phyloP scores from a whole-genome alignment of 2,329 filamentous ascomycete genomes.

The Exserohilum turcica region DNA sequence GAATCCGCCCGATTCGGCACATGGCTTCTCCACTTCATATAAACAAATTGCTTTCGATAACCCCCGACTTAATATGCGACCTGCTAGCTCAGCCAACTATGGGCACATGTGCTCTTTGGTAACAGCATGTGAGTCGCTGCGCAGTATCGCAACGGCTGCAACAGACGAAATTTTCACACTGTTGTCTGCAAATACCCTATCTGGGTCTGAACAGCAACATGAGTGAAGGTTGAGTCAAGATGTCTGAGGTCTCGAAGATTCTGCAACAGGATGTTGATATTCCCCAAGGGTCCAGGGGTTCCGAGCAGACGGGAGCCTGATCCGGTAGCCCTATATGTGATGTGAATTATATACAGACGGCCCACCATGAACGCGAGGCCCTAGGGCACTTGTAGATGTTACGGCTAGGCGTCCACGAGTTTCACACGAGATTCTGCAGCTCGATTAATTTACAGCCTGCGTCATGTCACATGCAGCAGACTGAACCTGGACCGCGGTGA shows the following conservation, averaged over 20 bases:
- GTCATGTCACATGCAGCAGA: slow-evolving; percentile 2
- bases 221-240: not conserved
- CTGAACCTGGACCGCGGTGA: slow-evolving; percentile 7
- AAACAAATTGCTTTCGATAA: slow-evolving; percentile 16
- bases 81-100: not conserved
- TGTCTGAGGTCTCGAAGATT: not conserved
- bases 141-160: not conserved
- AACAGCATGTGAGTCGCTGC: not conserved
- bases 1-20: slow-evolving; percentile 2
- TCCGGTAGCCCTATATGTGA: slow-evolving; percentile 11
- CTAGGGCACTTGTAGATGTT: not conserved
- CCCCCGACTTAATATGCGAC: not conserved
- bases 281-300: not conserved
- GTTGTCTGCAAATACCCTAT: not conserved
- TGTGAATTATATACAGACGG: slow-evolving; percentile 4
- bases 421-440: not conserved
- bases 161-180: not conserved
- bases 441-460: slow-evolving; percentile 11
- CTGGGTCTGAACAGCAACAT: not conserved
- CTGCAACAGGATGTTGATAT: not conserved
- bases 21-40: slow-evolving; percentile 14
- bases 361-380: not conserved
- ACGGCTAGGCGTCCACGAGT: slow-evolving; percentile 1
- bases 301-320: slow-evolving; percentile 2
- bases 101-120: not conserved